Evolutionary conservation across 108 stramenopile species (phyloP).

Genomic region (Pseudonitzschia pungens): DNA sequence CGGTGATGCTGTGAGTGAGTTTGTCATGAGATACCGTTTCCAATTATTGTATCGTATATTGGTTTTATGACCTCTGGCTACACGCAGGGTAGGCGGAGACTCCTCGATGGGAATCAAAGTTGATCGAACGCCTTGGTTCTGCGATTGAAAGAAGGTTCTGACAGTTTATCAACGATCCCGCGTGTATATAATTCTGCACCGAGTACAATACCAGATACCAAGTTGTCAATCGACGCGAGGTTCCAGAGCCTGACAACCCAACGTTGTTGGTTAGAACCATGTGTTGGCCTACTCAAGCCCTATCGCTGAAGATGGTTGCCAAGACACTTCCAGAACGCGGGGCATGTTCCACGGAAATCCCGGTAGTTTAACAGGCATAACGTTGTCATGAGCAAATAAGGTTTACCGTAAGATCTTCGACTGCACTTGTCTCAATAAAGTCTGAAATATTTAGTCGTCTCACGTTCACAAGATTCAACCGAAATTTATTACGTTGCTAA

Average conservation of each 20-base stretch:
- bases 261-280: not conserved
- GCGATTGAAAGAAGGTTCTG: not conserved
- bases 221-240: no score
- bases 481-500: not conserved
- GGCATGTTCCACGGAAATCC: not conserved
- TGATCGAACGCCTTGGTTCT: not conserved
- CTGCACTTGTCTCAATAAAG: not conserved
- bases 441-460: not conserved
- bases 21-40: not conserved
- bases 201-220: no score
- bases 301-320: not conserved
- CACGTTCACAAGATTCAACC: constrained; percentile 5
- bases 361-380: no score
- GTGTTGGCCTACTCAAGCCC: not conserved
- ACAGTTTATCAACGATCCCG: not conserved
- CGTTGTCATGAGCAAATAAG: not conserved
- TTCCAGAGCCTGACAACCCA: no score
- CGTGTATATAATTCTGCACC: no score
- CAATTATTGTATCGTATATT: no score
- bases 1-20: not conserved
- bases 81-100: no score
- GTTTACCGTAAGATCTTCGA: not conserved
- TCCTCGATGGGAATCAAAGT: no score
- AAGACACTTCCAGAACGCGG: not conserved
- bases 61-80: no score